Conservation (phyloP, 805 yeast species). For the Sugiyamaella floridensis region DNA sequence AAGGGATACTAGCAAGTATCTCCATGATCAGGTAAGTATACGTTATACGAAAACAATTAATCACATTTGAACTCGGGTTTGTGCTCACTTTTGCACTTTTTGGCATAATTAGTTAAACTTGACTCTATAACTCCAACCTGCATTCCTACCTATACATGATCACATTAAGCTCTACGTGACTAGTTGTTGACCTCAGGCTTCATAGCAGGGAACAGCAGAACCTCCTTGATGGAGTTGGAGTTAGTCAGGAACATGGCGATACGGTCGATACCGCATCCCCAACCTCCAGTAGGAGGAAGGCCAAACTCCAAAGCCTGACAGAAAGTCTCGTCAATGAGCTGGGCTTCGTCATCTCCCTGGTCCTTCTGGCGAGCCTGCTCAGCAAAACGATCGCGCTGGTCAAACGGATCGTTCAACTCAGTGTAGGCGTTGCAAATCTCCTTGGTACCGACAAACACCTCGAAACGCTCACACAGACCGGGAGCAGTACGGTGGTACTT, state of each 20-base stretch:
- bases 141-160: not conserved
- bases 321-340: conserved; percentile 92
- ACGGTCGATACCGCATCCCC: conserved; percentile 99
- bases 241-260: conserved; percentile 96
- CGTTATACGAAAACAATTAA: too few relatives aligned
- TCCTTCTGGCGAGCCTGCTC: conserved; percentile 98
- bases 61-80: too few relatives aligned
- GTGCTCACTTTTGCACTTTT: too few relatives aligned
- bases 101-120: not conserved
- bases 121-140: not conserved
- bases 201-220: conserved; percentile 94
- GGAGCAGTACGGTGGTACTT: conserved; percentile 87
- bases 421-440: conserved; percentile 98
- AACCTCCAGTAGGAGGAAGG: conserved; percentile 98
- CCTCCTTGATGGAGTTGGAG: conserved; percentile 96
- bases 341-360: conserved; percentile 99
- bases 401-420: conserved; percentile 97
- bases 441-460: conserved; percentile 96
- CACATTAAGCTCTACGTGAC: not conserved
- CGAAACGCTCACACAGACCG: conserved; percentile 96
- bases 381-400: conserved; percentile 94
- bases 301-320: conserved; percentile 97
- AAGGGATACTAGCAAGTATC: too few relatives aligned
- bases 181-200: conserved; percentile 68
- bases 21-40: too few relatives aligned